Evolutionary conservation across 176 grass and related monocot genomes (phyloP), one percentile per base, ranked within the genome.

Genomic region (Guadua angustifolia): DNA sequence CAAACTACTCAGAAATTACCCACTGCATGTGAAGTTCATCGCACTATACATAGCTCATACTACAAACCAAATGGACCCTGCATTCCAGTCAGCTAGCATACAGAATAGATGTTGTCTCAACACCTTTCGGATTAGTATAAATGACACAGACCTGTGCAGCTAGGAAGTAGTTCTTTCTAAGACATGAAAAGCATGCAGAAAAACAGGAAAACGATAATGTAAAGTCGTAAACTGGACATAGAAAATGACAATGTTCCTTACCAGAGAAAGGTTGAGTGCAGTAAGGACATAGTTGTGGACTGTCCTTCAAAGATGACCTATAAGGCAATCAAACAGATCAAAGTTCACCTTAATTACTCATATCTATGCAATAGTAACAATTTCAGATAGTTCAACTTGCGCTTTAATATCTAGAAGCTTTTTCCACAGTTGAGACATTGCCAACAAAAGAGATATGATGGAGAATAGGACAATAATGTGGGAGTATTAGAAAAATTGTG

Each of bases 231-330:
- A 71, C 21, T 58, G 15, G 57, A 57, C 67, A 71, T 0, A 18
- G 10, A 8, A 13, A 85, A 14, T 12, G 17, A 0, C 19, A 24
- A 24, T 43, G n/a, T 5, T 63, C 56, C 67, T 78, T 91, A 95
- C 92, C 95, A 84, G 92, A 98, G 88, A 95, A 94, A 89, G 92
- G 95, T 66, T 98, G 92, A 71, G 81, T 98, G 80, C 92, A 95
- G 87, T 91, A 95, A 65, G 92, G 95, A 82, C 90, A 95, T 0
- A 98, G 84, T 60, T 98, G 95, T 58, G 88, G 88, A 29, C 92
- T 90, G 84, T 95, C 93, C 52, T 88, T 98, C 55, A 94, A 82
- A 81, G 90, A 88, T 11, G 95, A 95, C 80, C 95, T 98, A 88
- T 44, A 81, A 91, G 45, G 83, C 29, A 85, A 35, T 44, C 49